phyloP scores from a whole-genome alignment of 108 stramenopile species.

The Cylindrotheca fusiformis region DNA sequence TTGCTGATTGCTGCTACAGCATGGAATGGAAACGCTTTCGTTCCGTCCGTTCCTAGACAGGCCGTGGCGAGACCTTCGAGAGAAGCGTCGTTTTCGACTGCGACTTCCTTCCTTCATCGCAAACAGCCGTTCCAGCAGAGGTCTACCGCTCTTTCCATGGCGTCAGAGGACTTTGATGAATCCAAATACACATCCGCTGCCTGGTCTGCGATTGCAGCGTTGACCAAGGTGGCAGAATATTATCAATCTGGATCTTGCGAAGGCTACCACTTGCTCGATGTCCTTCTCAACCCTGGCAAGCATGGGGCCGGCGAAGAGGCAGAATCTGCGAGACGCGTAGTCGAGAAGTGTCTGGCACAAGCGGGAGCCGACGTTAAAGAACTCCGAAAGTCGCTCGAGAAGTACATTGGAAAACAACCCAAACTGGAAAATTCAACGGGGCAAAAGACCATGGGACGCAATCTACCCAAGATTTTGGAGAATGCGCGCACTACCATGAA shows the following conservation, averaged over 20 bases:
- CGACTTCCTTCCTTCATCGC: not conserved
- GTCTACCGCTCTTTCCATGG: conserved; percentile 31
- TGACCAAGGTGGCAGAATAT: conserved; percentile 67
- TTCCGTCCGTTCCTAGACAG: conserved; percentile 12
- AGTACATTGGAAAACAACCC: conserved; percentile 57
- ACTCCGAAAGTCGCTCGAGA: conserved; percentile 57
- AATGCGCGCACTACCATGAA: conserved; percentile 48
- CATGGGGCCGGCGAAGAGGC: conserved; percentile 69
- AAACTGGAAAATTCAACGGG: conserved; percentile 32
- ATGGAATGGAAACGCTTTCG: conserved; percentile 15
- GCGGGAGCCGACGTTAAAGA: conserved; percentile 52
- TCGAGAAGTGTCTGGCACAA: conserved; percentile 55
- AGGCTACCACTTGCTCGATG: conserved; percentile 62
- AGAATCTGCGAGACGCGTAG: conserved; percentile 57
- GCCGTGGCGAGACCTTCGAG: not conserved
- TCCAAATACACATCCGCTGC: conserved; percentile 80
- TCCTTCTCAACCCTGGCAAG: conserved; percentile 77
- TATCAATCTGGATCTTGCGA: conserved; percentile 64
- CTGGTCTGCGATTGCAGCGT: conserved; percentile 61
- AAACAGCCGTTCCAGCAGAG: not conserved
- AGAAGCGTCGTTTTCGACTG: too few relatives aligned
- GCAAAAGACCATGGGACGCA: conserved; percentile 76
- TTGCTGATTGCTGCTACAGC: conserved; percentile 9
- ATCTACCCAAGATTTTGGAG: conserved; percentile 60
- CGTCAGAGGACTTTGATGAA: conserved; percentile 70